Conservation (phyloP, 192 early-diverging fungal species). For the Backusella liffmaniae region DNA sequence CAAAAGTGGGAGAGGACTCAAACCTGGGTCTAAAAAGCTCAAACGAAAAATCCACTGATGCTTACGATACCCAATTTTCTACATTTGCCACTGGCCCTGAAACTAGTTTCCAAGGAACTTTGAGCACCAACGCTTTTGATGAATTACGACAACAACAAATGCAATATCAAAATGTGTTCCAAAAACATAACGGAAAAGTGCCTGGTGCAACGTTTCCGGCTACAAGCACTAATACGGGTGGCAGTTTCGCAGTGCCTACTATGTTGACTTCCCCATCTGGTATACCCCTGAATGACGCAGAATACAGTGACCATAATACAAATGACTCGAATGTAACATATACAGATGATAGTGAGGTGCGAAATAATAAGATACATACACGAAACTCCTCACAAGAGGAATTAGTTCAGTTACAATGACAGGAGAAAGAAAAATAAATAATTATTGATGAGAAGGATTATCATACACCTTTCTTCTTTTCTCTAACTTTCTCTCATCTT, state of each 20-base stretch:
- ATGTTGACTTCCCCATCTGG: background rate
- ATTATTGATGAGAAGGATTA: background rate
- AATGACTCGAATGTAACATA: background rate
- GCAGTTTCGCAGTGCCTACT: background rate
- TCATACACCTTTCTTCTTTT: background rate
- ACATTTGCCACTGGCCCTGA: background rate
- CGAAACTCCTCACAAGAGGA: background rate
- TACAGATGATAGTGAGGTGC: constrained; percentile 3
- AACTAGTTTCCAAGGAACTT: constrained; percentile 12
- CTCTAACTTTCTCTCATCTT: background rate
- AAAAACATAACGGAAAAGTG: background rate
- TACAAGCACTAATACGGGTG: background rate
- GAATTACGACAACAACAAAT: constrained; percentile 17
- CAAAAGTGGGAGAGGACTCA: background rate
- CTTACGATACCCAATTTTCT: background rate
- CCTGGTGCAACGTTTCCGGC: background rate
- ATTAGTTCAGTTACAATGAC: background rate
- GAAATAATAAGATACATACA: background rate
- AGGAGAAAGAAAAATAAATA: background rate
- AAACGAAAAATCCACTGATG: background rate
- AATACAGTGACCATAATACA: background rate
- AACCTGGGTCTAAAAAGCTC: constrained; percentile 13
- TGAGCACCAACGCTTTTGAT: constrained; percentile 17
- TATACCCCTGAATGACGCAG: background rate
- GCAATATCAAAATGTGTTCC: constrained; percentile 1